Percentiles rank a stretch among this genome's conserved stretches.
Conservation (phyloP, 805 yeast species). For the Scheffersomyces stipitis region DNA sequence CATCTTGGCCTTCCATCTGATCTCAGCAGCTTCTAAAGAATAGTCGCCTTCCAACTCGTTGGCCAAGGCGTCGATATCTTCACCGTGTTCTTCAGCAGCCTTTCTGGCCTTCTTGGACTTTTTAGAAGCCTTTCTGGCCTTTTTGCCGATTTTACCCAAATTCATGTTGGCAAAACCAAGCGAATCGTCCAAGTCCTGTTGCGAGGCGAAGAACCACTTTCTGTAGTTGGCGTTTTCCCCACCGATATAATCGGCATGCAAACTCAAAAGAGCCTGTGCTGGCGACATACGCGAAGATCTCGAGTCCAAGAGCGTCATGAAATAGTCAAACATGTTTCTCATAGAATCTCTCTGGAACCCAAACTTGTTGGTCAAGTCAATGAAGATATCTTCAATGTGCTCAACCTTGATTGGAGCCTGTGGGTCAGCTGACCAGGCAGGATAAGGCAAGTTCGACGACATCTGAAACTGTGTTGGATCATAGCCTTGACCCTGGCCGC, state of each 20-base stretch:
- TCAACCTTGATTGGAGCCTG: constrained; percentile 80
- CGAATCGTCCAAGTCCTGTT: constrained; percentile 80
- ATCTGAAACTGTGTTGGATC: constrained; percentile 64
- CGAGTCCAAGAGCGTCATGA: constrained; percentile 80
- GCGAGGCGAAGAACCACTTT: constrained; percentile 89
- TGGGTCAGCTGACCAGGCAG: constrained; percentile 98
- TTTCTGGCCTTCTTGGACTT: constrained; percentile 75
- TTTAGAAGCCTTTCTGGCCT: constrained; percentile 78
- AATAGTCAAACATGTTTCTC: constrained; percentile 89
- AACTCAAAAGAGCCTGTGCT: constrained; percentile 76
- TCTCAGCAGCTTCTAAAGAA: constrained; percentile 80
- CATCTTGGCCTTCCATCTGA: constrained; percentile 85
- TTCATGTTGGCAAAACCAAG: constrained; percentile 82
- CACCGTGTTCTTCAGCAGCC: constrained; percentile 66
- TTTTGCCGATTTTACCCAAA: constrained; percentile 71
- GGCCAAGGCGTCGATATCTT: constrained; percentile 60
- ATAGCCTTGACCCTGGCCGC: constrained; percentile 53
- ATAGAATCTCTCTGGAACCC: constrained; percentile 92
- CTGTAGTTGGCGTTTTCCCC: constrained; percentile 84
- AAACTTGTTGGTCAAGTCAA: constrained; percentile 77
- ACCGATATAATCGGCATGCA: constrained; percentile 87
- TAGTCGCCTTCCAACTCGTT: constrained; percentile 78
- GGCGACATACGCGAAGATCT: constrained; percentile 89
- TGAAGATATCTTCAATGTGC: constrained; percentile 83
- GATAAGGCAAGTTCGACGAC: constrained; percentile 91